A percentile compares a stretch with the other conserved stretches of the same genome.
These are phyloP conservation scores for Alternaria sp. DNA, from an alignment of 2,329 filamentous ascomycete species.

Conservation along the genomic window DNA sequence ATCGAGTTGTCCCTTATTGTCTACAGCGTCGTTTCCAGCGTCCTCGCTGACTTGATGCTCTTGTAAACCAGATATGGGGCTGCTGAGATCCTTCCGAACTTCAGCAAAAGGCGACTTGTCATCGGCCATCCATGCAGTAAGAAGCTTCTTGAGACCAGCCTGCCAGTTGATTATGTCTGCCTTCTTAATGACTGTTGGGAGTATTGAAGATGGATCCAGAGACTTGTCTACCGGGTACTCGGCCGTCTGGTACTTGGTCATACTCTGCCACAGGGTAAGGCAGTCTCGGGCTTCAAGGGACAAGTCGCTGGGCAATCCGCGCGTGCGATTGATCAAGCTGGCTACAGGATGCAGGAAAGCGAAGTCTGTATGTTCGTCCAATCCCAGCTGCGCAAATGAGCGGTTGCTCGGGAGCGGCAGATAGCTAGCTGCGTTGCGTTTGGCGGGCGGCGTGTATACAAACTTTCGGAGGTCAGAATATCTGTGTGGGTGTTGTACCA, in stretches of 20 bases:
- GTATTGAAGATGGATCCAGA: conserved; percentile 57
- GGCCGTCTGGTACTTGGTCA: conserved; percentile 63
- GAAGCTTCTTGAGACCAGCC: conserved; percentile 61
- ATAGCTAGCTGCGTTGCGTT: conserved; percentile 51
- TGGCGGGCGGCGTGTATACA: conserved; percentile 61
- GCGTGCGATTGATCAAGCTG: conserved; percentile 65
- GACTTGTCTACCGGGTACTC: conserved; percentile 58
- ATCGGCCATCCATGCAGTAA: conserved; percentile 67
- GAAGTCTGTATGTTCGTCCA: conserved; percentile 60
- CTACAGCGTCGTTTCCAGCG: conserved; percentile 7
- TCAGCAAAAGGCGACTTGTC: conserved; percentile 58
- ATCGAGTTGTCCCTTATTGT: conserved; percentile 24
- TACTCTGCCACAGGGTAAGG: conserved; percentile 67
- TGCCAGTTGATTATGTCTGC: conserved; percentile 72
- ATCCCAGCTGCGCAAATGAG: conserved; percentile 51
- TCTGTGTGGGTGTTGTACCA: conserved; percentile 71
- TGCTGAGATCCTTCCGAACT: conserved; percentile 55
- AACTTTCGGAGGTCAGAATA: conserved; percentile 84
- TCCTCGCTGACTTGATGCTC: conserved; percentile 3
- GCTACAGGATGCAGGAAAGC: conserved; percentile 70
- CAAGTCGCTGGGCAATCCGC: conserved; percentile 71
- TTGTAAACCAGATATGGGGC: conserved; percentile 15
- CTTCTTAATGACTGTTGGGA: conserved; percentile 66
- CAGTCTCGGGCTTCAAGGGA: conserved; percentile 75
- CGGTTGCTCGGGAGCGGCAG: conserved; percentile 53